These are phyloP conservation scores for Colletotrichum eremochloae DNA, from an alignment of 2,329 filamentous ascomycete species.

Conservation along the genomic window DNA sequence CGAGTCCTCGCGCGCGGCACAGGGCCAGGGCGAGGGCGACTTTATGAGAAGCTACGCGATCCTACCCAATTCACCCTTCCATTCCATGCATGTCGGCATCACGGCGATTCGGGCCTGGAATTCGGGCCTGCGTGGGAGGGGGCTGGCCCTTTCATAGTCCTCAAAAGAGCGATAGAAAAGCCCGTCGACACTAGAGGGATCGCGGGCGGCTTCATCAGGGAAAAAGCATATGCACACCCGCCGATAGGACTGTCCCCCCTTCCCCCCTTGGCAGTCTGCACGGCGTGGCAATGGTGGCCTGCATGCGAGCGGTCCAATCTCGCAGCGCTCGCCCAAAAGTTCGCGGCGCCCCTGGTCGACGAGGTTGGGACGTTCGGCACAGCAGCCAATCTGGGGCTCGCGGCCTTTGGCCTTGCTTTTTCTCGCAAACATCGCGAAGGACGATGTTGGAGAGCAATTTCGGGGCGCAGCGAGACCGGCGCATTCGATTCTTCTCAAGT, in stretches of 20 bases:
- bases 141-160: too few species aligned
- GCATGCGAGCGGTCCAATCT: not conserved
- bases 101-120: conserved; percentile 16
- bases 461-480: not conserved
- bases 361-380: not conserved
- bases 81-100: conserved; percentile 1
- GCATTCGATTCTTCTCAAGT: not conserved
- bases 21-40: conserved; percentile 1
- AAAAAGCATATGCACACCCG: not conserved
- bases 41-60: conserved; percentile 1
- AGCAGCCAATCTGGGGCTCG: not conserved
- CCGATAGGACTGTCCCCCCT: not conserved
- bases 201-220: not conserved
- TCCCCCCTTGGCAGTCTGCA: not conserved
- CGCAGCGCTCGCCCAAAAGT: not conserved
- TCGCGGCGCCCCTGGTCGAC: not conserved
- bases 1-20: not conserved
- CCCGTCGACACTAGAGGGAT: not conserved
- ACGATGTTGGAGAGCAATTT: not conserved
- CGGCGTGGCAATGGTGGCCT: not conserved
- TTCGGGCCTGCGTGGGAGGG: not conserved
- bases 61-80: not conserved
- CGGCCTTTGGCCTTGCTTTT: not conserved
- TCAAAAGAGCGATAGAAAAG: not conserved
- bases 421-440: not conserved